These are phyloP conservation scores for Wickerhamomyces sp. DNA, from an alignment of 1,139 yeast species.

Conservation along the genomic window DNA sequence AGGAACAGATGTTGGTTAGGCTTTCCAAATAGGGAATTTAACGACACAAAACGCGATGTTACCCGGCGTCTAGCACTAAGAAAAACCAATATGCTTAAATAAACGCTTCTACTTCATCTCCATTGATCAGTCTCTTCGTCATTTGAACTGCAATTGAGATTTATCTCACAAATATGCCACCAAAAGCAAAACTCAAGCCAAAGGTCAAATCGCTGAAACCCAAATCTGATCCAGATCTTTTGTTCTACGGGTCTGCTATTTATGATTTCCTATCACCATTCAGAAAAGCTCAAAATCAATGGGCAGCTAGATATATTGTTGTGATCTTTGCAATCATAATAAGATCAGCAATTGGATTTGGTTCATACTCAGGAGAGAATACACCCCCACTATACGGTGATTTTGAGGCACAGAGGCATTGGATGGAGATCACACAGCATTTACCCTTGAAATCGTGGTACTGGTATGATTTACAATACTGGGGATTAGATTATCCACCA, in stretches of 20 bases:
- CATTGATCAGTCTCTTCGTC: not conserved
- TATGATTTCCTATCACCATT: slow-evolving; percentile 58
- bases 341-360: slow-evolving; percentile 83
- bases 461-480: slow-evolving; percentile 79
- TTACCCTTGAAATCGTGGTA: slow-evolving; percentile 81
- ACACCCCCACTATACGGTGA: slow-evolving; percentile 85
- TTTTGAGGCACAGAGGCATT: slow-evolving; percentile 96
- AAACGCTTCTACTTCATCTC: no score
- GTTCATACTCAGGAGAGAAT: slow-evolving; percentile 72
- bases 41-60: not conserved
- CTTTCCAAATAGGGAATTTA: not conserved
- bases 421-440: slow-evolving; percentile 88
- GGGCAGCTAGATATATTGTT: slow-evolving; percentile 81
- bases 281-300: slow-evolving; percentile 73
- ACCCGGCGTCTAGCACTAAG: not conserved
- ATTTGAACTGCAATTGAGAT: not conserved
- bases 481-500: slow-evolving; percentile 99
- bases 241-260: slow-evolving; percentile 46
- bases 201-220: slow-evolving; percentile 1
- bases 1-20: slow-evolving; percentile 41
- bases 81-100: no score
- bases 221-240: slow-evolving; percentile 16
- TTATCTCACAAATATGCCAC: not conserved
- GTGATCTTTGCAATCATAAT: slow-evolving; percentile 71
- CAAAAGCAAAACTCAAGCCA: not conserved